Percentiles rank a stretch among this genome's conserved stretches.
phyloP scores from a whole-genome alignment of 257 asterid genomes.

The Avicennia marina region DNA sequence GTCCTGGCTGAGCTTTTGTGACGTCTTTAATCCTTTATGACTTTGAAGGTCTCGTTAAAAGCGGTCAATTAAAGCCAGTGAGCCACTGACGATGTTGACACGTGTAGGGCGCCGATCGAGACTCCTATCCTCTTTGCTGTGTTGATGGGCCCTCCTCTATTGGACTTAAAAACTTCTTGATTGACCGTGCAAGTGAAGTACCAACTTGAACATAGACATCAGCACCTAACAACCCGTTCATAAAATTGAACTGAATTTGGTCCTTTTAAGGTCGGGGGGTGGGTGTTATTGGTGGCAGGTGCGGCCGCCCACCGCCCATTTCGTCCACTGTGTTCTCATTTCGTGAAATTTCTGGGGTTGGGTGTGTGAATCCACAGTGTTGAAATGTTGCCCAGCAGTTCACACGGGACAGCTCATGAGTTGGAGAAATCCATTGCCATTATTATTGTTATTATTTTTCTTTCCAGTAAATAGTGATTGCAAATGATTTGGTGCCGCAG shows the following conservation, averaged over 20 bases:
- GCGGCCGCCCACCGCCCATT: background rate
- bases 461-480: too few relatives aligned
- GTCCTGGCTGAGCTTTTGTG: too few relatives aligned
- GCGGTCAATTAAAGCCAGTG: slow-evolving; percentile 31
- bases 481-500: too few relatives aligned
- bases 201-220: slow-evolving; percentile 5
- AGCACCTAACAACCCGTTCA: slow-evolving; percentile 5
- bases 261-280: slow-evolving; percentile 21
- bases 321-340: slow-evolving; percentile 11
- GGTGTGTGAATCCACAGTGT: slow-evolving; percentile 3
- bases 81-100: slow-evolving; percentile 25
- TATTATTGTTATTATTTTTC: too few relatives aligned
- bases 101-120: slow-evolving; percentile 17
- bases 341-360: background rate
- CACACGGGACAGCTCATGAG: slow-evolving; percentile 3
- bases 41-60: slow-evolving; percentile 26
- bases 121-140: background rate
- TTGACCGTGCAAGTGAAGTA: slow-evolving; percentile 11
- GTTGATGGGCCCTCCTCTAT: background rate
- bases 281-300: slow-evolving; percentile 29
- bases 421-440: background rate
- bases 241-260: background rate
- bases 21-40: too few relatives aligned
- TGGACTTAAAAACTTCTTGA: background rate
- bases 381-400: background rate